Evolutionary conservation across 441 rosid genomes (phyloP).

Genomic region (Viola pubescens): DNA sequence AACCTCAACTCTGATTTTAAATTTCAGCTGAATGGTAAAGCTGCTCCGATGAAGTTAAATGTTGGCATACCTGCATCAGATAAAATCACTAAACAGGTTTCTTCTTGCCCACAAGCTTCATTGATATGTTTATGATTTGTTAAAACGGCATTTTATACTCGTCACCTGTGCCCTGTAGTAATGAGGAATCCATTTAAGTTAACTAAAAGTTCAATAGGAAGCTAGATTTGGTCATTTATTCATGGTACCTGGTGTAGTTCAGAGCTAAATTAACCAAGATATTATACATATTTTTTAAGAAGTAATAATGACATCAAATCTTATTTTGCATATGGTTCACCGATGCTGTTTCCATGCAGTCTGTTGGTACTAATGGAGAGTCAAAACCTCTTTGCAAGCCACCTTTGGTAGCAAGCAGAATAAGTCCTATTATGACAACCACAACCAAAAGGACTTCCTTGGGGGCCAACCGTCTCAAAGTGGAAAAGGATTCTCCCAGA

Average conservation of each 20-base stretch:
- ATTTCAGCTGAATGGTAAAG: constrained; percentile 38
- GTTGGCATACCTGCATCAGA: constrained; percentile 32
- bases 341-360: constrained; percentile 27
- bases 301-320: not conserved
- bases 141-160: not conserved
- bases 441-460: constrained; percentile 48
- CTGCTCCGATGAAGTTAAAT: constrained; percentile 45
- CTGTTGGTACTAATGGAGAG: constrained; percentile 28
- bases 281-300: too few relatives aligned
- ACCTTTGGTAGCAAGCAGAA: constrained; percentile 33
- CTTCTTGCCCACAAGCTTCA: constrained; percentile 30
- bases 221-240: not conserved
- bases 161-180: not conserved
- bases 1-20: constrained; percentile 13
- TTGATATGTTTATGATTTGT: constrained; percentile 14
- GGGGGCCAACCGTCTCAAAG: constrained; percentile 44
- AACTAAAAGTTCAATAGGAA: too few relatives aligned
- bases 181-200: not conserved
- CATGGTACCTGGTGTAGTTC: too few relatives aligned
- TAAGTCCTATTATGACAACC: constrained; percentile 30
- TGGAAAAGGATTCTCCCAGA: constrained; percentile 42
- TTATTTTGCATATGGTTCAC: constrained; percentile 7
- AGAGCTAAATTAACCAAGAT: too few relatives aligned
- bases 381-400: constrained; percentile 44
- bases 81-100: constrained; percentile 41